phyloP scores from a whole-genome alignment of 2,329 filamentous ascomycete species.

The Aureobasidium lini region DNA sequence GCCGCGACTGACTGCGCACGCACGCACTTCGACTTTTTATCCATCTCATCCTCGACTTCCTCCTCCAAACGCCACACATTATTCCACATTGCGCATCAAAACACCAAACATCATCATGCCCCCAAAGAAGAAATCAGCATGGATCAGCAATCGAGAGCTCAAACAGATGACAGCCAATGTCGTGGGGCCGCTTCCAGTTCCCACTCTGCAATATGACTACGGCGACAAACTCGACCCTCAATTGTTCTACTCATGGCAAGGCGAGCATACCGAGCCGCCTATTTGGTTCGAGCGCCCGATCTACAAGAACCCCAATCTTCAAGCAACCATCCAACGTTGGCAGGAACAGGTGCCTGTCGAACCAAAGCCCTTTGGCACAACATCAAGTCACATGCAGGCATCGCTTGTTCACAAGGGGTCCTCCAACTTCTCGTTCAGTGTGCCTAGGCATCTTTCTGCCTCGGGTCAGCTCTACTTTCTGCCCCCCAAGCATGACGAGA shows the following conservation, averaged over 20 bases:
- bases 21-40: neutral
- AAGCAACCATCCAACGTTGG: neutral
- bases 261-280: neutral
- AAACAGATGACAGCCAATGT: neutral
- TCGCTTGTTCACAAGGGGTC: neutral
- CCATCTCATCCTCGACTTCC: neutral
- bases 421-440: slow-evolving; percentile 1
- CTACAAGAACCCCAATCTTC: neutral
- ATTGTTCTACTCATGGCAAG: neutral
- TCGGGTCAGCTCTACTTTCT: slow-evolving; percentile 5
- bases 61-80: neutral
- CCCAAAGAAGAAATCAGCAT: slow-evolving; percentile 7
- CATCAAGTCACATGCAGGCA: neutral
- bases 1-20: neutral
- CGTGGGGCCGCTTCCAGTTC: neutral
- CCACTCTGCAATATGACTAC: neutral
- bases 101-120: neutral
- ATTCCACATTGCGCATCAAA: neutral
- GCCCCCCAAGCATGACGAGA: neutral
- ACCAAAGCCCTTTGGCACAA: neutral
- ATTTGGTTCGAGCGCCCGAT: slow-evolving; percentile 1
- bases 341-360: neutral
- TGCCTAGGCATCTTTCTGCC: neutral
- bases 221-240: neutral
- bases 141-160: slow-evolving; percentile 13